Percentiles rank a stretch among this genome's conserved stretches.
Evolutionary conservation across 169 alveolate species (phyloP).

Genomic region (Amoebophrya sp.): DNA sequence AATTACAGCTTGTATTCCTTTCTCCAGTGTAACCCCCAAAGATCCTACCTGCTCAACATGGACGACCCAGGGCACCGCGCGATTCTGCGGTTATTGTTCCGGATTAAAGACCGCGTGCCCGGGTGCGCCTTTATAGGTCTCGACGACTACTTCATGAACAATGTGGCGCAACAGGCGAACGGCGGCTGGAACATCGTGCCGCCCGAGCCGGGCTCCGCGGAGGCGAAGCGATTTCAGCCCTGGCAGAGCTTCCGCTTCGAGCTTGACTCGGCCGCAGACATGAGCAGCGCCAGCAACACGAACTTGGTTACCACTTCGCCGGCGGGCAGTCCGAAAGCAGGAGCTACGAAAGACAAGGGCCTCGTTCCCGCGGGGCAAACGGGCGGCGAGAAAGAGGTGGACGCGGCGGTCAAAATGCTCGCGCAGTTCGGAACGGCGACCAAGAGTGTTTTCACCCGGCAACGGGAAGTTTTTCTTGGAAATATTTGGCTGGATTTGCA

Average conservation of each 20-base stretch:
- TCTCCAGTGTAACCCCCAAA: not conserved
- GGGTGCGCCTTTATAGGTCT: not conserved
- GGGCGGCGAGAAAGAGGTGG: not conserved
- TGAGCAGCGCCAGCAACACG: not conserved
- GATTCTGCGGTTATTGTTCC: not conserved
- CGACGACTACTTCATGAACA: not conserved
- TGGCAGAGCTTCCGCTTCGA: not conserved
- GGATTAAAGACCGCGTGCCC: not conserved
- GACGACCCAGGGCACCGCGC: not conserved
- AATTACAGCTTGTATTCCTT: not conserved
- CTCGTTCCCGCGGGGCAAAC: not conserved
- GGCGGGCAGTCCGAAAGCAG: no score
- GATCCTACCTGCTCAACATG: not conserved
- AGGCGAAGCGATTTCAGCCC: not conserved
- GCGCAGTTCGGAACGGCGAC: not conserved
- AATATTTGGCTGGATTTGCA: not conserved
- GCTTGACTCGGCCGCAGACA: not conserved
- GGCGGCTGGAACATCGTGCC: not conserved
- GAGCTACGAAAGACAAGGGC: no score
- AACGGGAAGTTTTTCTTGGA: not conserved
- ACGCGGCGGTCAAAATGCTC: not conserved
- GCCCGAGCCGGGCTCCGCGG: not conserved
- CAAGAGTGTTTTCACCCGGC: not conserved
- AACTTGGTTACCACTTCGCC: no score
- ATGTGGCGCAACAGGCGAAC: not conserved